Evolutionary conservation across 2,329 filamentous ascomycete species (phyloP).

Genomic region (Ophiocordyceps camponoti-floridani): DNA sequence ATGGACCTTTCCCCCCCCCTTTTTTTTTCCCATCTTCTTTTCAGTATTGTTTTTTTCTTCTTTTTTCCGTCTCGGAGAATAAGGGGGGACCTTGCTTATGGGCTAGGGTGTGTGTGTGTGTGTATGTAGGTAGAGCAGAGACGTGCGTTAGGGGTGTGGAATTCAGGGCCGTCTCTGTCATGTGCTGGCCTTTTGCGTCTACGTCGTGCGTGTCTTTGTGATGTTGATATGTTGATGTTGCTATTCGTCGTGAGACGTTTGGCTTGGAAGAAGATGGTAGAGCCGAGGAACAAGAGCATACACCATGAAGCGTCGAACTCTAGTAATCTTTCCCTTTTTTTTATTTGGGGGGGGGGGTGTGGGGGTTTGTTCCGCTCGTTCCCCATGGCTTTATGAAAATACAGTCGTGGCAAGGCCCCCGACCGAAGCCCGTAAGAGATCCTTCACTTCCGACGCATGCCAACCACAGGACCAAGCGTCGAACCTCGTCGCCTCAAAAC

Average conservation of each 20-base stretch:
- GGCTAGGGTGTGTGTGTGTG: not conserved
- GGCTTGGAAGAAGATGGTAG: too few relatives aligned
- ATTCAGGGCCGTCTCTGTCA: not conserved
- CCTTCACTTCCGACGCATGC: conserved; percentile 23
- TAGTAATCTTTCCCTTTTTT: not conserved
- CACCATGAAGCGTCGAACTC: not conserved
- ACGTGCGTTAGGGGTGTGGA: not conserved
- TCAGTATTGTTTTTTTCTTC: not conserved
- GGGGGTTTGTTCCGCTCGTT: not conserved
- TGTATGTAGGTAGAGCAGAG: not conserved
- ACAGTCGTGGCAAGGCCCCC: conserved; percentile 15
- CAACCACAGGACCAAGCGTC: conserved; percentile 15
- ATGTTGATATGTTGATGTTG: too few relatives aligned
- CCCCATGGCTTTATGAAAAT: conserved; percentile 8
- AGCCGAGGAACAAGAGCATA: too few relatives aligned
- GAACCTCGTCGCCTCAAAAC: conserved; percentile 15
- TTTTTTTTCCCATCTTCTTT: not conserved
- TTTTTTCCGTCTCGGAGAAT: not conserved
- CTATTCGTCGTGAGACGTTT: too few relatives aligned
- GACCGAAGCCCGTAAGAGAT: conserved; percentile 11
- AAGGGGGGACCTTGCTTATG: not conserved
- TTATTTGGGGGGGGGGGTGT: too few relatives aligned
- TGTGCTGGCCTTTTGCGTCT: not conserved
- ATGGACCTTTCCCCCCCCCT: not conserved
- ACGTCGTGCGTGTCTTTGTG: too few relatives aligned